phyloP scores from a whole-genome alignment of 2,329 filamentous ascomycete genomes.

The Ascochyta clinopodiicola region DNA sequence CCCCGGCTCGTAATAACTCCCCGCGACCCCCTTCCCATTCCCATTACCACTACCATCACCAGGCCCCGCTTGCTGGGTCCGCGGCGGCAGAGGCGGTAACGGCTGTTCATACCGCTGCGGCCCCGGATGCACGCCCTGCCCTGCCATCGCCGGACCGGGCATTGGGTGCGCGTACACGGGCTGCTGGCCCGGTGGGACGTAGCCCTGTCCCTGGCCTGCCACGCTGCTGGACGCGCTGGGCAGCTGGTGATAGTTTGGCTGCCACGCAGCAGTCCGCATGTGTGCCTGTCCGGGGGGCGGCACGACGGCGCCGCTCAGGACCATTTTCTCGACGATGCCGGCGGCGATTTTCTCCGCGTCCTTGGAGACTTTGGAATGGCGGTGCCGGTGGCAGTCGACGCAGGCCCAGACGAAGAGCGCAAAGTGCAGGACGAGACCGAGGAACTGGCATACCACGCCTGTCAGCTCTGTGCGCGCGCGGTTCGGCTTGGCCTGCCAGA shows the following conservation, averaged over 20 bases:
- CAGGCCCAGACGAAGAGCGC: conserved; percentile 49
- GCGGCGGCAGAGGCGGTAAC: conserved; percentile 3
- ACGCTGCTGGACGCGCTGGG: not conserved
- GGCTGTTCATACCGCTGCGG: not conserved
- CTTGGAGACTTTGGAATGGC: conserved; percentile 30
- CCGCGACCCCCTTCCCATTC: conserved; percentile 13
- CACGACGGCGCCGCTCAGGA: conserved; percentile 38
- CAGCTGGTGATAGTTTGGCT: conserved; percentile 3
- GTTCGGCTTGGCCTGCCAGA: conserved; percentile 33
- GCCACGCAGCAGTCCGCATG: not conserved
- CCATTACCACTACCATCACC: not conserved
- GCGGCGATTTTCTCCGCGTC: conserved; percentile 44
- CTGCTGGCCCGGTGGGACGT: not conserved
- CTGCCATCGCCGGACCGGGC: not conserved
- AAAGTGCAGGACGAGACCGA: conserved; percentile 42
- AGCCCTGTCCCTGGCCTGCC: not conserved
- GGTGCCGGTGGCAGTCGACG: conserved; percentile 41
- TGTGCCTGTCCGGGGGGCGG: conserved; percentile 29
- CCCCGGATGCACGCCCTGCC: not conserved
- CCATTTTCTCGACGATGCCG: conserved; percentile 45
- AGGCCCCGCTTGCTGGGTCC: not conserved
- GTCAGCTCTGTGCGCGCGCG: conserved; percentile 31
- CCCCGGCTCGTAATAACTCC: conserved; percentile 14
- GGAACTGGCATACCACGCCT: conserved; percentile 40
- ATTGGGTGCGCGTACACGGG: not conserved